These are phyloP conservation scores for Cladophialophora exuberans DNA, from an alignment of 2,329 filamentous ascomycete species.

Conservation along the genomic window DNA sequence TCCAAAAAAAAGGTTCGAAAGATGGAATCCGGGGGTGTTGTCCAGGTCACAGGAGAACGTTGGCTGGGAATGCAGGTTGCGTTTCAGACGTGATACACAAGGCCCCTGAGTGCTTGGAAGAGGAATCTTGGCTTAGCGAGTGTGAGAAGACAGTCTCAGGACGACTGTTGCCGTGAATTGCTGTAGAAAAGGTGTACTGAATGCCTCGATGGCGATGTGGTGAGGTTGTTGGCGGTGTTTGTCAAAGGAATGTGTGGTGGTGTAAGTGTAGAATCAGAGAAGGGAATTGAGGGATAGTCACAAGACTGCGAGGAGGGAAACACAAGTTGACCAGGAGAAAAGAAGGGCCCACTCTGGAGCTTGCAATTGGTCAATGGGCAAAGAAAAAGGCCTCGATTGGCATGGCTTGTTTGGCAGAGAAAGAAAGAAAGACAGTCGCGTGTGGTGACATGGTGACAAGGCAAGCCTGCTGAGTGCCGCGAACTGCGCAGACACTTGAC, in stretches of 20 bases:
- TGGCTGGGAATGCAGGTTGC: constrained; percentile 26
- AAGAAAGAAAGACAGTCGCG: background rate
- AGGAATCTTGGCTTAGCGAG: constrained; percentile 25
- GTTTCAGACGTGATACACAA: constrained; percentile 27
- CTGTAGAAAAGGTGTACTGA: background rate
- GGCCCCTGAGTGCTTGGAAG: constrained; percentile 21
- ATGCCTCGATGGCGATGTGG: constrained; percentile 32
- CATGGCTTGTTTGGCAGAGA: background rate
- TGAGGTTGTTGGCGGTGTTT: constrained; percentile 7
- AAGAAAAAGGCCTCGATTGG: background rate
- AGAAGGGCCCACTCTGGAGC: constrained; percentile 1
- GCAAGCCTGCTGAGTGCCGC: too few species aligned
- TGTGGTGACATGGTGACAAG: background rate
- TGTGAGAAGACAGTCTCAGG: constrained; percentile 15
- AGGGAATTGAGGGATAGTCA: constrained; percentile 14
- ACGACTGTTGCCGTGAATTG: constrained; percentile 5
- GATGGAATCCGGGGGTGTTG: background rate
- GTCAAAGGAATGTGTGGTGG: constrained; percentile 24
- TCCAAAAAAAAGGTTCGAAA: too few species aligned
- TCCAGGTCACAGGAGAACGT: constrained; percentile 14
- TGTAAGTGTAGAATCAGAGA: constrained; percentile 6
- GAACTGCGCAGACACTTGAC: too few species aligned
- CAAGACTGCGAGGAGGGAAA: constrained; percentile 10
- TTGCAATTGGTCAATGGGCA: constrained; percentile 11
- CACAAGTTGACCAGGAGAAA: background rate